These are phyloP conservation scores for Colletotrichum falcatum DNA, from an alignment of 2,329 filamentous ascomycete species.

Conservation along the genomic window DNA sequence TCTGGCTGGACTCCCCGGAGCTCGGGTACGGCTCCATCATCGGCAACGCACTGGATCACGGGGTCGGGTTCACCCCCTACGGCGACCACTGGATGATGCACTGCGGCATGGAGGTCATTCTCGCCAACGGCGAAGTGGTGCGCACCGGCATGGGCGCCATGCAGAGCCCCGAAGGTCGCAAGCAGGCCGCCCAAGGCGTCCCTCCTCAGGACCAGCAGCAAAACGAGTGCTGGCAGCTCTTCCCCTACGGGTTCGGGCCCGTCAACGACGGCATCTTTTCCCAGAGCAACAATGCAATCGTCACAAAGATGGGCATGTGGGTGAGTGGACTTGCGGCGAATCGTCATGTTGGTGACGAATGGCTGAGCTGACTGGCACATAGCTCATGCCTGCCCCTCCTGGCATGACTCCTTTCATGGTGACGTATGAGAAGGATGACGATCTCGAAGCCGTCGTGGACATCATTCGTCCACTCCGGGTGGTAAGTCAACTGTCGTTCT, in stretches of 20 bases:
- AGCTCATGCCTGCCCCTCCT: conserved; percentile 51
- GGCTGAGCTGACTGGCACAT: background rate
- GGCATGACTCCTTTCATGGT: conserved; percentile 54
- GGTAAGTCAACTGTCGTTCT: conserved; percentile 9
- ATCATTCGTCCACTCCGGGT: conserved; percentile 50
- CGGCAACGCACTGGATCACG: conserved; percentile 59
- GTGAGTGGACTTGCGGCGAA: conserved; percentile 1
- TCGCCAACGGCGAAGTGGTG: conserved; percentile 58
- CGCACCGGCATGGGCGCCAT: conserved; percentile 62
- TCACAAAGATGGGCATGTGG: conserved; percentile 65
- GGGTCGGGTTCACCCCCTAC: conserved; percentile 59
- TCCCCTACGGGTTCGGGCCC: conserved; percentile 55
- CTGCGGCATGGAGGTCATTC: conserved; percentile 41
- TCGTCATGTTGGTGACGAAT: too few relatives aligned
- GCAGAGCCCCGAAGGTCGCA: conserved; percentile 48
- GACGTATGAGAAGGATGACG: conserved; percentile 53
- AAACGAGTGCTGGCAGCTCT: conserved; percentile 50
- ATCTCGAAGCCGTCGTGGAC: conserved; percentile 51
- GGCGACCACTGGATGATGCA: conserved; percentile 49
- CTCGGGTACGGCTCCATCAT: conserved; percentile 57
- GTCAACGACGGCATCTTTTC: conserved; percentile 61
- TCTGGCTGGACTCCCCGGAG: conserved; percentile 59
- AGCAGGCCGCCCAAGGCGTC: conserved; percentile 51
- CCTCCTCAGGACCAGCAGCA: conserved; percentile 46
- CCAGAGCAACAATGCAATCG: conserved; percentile 64